These are phyloP conservation scores for Rhododendron williamsianum DNA, from an alignment of 148 eudicot genomes.

Conservation along the genomic window DNA sequence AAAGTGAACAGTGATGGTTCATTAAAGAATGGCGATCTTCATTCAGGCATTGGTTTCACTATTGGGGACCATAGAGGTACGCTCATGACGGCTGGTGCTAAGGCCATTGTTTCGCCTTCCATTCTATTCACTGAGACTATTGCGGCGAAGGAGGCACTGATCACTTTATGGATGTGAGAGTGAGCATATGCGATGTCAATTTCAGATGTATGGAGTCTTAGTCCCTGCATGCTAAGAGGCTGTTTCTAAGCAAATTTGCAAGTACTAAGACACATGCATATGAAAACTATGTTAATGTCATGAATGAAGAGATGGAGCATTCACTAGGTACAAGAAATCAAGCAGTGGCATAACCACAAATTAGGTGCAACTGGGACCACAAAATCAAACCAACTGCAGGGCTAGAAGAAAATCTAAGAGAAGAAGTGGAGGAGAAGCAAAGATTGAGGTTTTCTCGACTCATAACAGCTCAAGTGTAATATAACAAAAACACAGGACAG, in stretches of 20 bases:
- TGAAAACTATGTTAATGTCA: not conserved
- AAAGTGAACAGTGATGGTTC: too few relatives aligned
- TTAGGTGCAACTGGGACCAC: not conserved
- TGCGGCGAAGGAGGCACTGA: too few relatives aligned
- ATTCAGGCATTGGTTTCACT: too few relatives aligned
- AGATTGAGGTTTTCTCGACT: too few relatives aligned
- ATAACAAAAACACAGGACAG: not conserved
- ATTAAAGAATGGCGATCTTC: too few relatives aligned
- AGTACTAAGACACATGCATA: not conserved
- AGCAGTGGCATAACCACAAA: not conserved
- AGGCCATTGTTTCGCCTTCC: too few relatives aligned
- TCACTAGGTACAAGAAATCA: not conserved
- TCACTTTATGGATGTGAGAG: too few relatives aligned
- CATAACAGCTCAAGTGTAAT: not conserved
- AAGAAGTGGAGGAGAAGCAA: not conserved
- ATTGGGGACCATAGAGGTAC: too few relatives aligned
- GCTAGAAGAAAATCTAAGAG: not conserved
- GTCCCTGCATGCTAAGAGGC: not conserved
- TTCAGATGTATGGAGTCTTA: not conserved
- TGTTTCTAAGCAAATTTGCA: not conserved
- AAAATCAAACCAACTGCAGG: too few relatives aligned
- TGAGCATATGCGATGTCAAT: too few relatives aligned
- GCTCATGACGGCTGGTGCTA: too few relatives aligned
- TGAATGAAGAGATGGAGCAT: not conserved
- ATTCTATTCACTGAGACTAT: too few relatives aligned